Evolutionary conservation across 176 grass and related monocot genomes (phyloP).

Genomic region (Oryza nivara): DNA sequence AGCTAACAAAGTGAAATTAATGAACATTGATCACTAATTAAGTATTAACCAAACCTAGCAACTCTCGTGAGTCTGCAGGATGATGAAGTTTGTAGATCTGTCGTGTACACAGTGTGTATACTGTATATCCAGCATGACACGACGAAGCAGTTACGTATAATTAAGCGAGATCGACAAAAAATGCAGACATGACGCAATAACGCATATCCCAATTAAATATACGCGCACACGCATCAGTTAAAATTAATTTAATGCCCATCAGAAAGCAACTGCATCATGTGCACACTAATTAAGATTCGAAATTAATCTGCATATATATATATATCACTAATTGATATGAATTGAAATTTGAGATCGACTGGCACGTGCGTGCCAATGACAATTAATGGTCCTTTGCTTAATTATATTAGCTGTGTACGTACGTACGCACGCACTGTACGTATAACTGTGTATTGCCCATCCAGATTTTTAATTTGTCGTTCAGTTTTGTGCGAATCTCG

Average conservation of each 20-base stretch:
- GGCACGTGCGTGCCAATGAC: not conserved
- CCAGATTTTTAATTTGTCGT: not conserved
- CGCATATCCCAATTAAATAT: not conserved
- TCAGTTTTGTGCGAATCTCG: not conserved
- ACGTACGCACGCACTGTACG: not conserved
- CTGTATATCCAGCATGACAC: not conserved
- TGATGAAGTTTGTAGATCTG: not conserved
- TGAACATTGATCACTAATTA: not conserved
- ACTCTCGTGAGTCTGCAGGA: not conserved
- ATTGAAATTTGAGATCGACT: not conserved
- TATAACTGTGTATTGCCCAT: not conserved
- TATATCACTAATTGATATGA: not conserved
- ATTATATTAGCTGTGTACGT: not conserved
- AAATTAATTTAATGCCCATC: not conserved
- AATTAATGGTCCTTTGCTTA: not conserved
- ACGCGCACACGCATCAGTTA: not conserved
- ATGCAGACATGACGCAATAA: no score
- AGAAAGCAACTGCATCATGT: not conserved
- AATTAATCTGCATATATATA: not conserved
- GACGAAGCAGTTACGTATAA: not conserved
- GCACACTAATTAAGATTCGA: not conserved
- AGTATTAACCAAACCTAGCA: not conserved
- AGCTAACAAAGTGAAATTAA: not conserved
- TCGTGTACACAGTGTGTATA: not conserved
- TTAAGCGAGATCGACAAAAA: not conserved